Percentiles rank a stretch among this genome's conserved stretches.
Evolutionary conservation across 306 rosid species (phyloP).

Genomic region (Fagus crenata): DNA sequence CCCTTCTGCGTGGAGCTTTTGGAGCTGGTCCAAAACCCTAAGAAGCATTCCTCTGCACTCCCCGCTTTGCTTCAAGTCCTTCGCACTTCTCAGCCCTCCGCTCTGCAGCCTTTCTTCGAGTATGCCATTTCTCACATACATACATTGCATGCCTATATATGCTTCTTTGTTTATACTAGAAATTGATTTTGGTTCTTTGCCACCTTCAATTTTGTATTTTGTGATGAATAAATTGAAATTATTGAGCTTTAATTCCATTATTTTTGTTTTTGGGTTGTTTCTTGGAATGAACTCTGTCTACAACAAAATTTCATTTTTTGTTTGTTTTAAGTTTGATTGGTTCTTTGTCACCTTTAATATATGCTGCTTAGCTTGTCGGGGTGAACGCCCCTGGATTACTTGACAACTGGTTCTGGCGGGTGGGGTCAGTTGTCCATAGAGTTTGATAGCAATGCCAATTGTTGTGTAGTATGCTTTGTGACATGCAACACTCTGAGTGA

Average conservation of each 20-base stretch:
- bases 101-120: constrained; percentile 84
- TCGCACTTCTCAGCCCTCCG: constrained; percentile 43
- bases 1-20: constrained; percentile 65
- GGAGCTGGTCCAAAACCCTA: constrained; percentile 63
- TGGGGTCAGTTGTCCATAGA: no score
- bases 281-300: neutral
- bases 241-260: neutral
- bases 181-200: neutral
- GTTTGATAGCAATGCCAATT: no score
- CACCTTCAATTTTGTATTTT: neutral
- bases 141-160: neutral
- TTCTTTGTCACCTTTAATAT: no score
- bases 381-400: no score
- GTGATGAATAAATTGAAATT: neutral
- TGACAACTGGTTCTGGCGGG: no score
- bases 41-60: constrained; percentile 47
- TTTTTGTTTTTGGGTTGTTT: neutral
- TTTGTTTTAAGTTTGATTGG: no score
- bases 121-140: constrained; percentile 23
- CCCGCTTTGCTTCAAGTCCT: constrained; percentile 55
- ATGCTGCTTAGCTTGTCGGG: no score
- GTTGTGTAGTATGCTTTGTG: neutral
- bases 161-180: neutral
- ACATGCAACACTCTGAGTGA: no score
- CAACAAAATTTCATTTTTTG: no score